Conservation (phyloP, 2,329 filamentous ascomycete genomes). For the Hypoxylon sp. region DNA sequence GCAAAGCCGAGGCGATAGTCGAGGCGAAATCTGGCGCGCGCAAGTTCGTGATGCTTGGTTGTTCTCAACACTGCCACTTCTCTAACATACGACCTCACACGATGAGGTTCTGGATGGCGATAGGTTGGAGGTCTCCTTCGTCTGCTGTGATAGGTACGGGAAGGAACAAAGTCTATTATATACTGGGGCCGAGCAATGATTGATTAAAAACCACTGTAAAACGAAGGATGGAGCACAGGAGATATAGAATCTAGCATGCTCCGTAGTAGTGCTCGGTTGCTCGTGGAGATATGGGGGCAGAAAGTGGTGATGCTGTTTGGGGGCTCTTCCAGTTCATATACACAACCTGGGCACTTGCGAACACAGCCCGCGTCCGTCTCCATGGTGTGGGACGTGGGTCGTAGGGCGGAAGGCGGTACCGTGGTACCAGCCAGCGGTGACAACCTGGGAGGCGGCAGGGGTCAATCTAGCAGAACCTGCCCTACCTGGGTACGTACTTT, state of each 20-base stretch:
- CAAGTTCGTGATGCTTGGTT: constrained; percentile 31
- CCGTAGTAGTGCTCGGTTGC: constrained; percentile 11
- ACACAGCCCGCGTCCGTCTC: constrained; percentile 35
- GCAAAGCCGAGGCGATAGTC: constrained; percentile 23
- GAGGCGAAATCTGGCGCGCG: constrained; percentile 19
- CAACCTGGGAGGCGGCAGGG: constrained; percentile 26
- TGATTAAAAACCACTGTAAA: constrained; percentile 13
- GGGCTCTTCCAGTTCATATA: constrained; percentile 49
- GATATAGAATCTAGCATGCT: constrained; percentile 28
- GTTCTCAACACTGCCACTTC: constrained; percentile 18
- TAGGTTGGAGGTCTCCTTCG: constrained; percentile 21
- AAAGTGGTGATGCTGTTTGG: constrained; percentile 46
- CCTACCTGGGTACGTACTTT: constrained; percentile 34
- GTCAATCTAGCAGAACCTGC: constrained; percentile 32
- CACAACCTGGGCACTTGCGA: constrained; percentile 27
- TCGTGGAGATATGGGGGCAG: constrained; percentile 47
- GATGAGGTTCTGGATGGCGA: constrained; percentile 30
- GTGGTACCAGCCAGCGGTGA: constrained; percentile 34
- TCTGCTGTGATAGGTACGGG: constrained; percentile 21
- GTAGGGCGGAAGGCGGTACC: constrained; percentile 40
- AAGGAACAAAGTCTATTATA: constrained; percentile 29
- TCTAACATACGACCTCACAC: constrained; percentile 35
- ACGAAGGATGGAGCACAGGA: constrained; percentile 17
- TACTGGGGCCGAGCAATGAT: constrained; percentile 30
- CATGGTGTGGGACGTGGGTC: constrained; percentile 27